phyloP scores from a whole-genome alignment of 768 basidiomycete species.

The Macrolepiota dolichaula region DNA sequence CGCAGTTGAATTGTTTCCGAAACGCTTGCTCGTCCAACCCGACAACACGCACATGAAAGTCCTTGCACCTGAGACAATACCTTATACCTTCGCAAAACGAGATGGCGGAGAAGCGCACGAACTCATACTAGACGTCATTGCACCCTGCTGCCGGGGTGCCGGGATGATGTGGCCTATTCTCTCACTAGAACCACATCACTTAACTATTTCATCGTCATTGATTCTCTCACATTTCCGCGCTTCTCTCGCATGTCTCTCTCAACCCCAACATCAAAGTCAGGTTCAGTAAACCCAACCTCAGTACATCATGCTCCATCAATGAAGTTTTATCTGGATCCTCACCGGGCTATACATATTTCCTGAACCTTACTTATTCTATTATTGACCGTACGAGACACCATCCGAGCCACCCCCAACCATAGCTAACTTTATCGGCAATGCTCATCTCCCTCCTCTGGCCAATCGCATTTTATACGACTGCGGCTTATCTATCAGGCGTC shows the following conservation, averaged over 20 bases:
- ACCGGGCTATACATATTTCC: conserved; percentile 55
- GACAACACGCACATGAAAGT: conserved; percentile 55
- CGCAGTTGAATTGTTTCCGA: conserved; percentile 53
- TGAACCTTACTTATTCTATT: conserved; percentile 50
- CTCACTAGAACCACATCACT: conserved; percentile 36
- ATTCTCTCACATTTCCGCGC: conserved; percentile 42
- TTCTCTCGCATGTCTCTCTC: conserved; percentile 35
- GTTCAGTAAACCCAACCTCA: conserved; percentile 41
- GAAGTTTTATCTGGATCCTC: conserved; percentile 51
- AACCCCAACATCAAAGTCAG: conserved; percentile 54
- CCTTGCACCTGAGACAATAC: conserved; percentile 47
- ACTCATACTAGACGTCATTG: conserved; percentile 51
- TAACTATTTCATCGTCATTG: conserved; percentile 59
- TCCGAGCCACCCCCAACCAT: conserved; percentile 42
- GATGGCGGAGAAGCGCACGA: conserved; percentile 41
- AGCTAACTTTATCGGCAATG: conserved; percentile 53
- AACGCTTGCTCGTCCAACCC: conserved; percentile 63
- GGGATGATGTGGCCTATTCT: conserved; percentile 44
- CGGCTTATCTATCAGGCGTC: conserved; percentile 52
- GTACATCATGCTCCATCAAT: conserved; percentile 54
- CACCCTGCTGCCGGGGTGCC: conserved; percentile 55
- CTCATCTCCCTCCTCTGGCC: conserved; percentile 42
- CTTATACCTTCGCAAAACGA: conserved; percentile 52
- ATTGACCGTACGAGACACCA: conserved; percentile 40
- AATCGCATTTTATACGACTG: conserved; percentile 47